Conservation (phyloP, 352 stramenopile genomes). For the Phytophthora pistaciae region DNA sequence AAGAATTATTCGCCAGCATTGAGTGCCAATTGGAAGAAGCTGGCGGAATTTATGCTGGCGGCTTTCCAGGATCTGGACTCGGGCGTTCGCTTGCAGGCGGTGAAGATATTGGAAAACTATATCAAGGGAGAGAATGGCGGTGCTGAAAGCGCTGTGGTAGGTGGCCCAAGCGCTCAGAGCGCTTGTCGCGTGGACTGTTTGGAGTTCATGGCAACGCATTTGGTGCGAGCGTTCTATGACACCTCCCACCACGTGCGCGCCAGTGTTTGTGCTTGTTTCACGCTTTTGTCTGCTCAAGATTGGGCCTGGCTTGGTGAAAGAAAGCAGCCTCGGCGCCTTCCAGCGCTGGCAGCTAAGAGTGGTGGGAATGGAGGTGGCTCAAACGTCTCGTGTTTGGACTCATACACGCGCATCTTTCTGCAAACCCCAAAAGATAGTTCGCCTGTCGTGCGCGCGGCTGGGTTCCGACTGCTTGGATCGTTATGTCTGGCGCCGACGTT, state of each 20-base stretch:
- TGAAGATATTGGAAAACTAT: constrained; percentile 92
- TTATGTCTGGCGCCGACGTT: constrained; percentile 77
- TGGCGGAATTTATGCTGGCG: constrained; percentile 82
- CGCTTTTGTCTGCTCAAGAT: constrained; percentile 72
- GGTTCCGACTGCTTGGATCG: constrained; percentile 82
- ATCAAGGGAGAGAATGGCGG: constrained; percentile 72
- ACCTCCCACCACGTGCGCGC: constrained; percentile 88
- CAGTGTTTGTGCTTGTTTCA: constrained; percentile 90
- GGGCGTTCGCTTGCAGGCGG: constrained; percentile 86
- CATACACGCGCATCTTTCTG: constrained; percentile 79
- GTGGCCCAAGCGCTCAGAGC: not conserved
- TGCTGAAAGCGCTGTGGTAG: constrained; percentile 4
- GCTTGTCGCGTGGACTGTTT: constrained; percentile 60
- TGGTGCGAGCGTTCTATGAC: constrained; percentile 87
- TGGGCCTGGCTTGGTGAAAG: constrained; percentile 68
- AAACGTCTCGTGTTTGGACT: constrained; percentile 57
- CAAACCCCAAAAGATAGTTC: constrained; percentile 84
- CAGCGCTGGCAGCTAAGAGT: constrained; percentile 45
- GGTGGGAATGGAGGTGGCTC: constrained; percentile 34
- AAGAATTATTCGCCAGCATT: constrained; percentile 86
- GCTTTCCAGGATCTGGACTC: constrained; percentile 88
- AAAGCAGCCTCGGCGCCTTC: constrained; percentile 44
- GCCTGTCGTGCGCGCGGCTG: constrained; percentile 80
- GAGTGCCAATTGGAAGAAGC: constrained; percentile 70
- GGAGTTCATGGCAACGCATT: constrained; percentile 80